Percentiles rank a stretch among this genome's conserved stretches.
Conservation (phyloP, 768 basidiomycete species). For the Tulasnella sp. region DNA sequence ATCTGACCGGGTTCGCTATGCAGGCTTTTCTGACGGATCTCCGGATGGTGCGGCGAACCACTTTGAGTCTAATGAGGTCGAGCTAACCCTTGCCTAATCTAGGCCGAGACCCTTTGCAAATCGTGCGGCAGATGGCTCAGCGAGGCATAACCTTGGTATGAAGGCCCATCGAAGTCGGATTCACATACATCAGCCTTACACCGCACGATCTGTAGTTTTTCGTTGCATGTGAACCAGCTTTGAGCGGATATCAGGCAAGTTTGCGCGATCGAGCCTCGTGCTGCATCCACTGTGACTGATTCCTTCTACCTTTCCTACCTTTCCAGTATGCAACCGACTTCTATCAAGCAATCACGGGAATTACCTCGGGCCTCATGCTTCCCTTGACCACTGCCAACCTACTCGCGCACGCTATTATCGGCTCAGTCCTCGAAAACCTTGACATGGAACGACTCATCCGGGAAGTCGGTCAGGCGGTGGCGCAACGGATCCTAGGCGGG, state of each 20-base stretch:
- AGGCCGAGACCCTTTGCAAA: conserved; percentile 76
- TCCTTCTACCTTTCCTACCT: conserved; percentile 25
- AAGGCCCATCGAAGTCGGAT: conserved; percentile 33
- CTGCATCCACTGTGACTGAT: conserved; percentile 14
- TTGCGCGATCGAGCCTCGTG: not conserved
- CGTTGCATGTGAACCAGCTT: conserved; percentile 96
- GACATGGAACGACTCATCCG: conserved; percentile 96
- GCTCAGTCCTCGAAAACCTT: conserved; percentile 92
- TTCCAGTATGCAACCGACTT: conserved; percentile 85
- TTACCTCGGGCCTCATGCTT: conserved; percentile 94
- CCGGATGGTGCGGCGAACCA: conserved; percentile 57
- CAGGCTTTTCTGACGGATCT: conserved; percentile 90
- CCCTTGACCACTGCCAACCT: conserved; percentile 93
- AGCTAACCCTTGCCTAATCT: conserved; percentile 5
- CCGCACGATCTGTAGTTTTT: conserved; percentile 63
- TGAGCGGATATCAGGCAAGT: conserved; percentile 84
- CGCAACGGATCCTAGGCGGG: conserved; percentile 69
- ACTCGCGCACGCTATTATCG: conserved; percentile 92
- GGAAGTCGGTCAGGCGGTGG: conserved; percentile 92
- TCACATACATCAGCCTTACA: conserved; percentile 23
- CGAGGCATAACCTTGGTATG: conserved; percentile 82
- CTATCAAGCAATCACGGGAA: conserved; percentile 85
- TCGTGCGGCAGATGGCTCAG: conserved; percentile 85
- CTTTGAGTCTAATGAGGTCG: conserved; percentile 7
- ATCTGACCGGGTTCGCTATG: conserved; percentile 5